A percentile compares a stretch with the other conserved stretches of the same genome.
These are phyloP conservation scores for Phytopythium sindhum DNA, from an alignment of 352 stramenopile species.

Conservation along the genomic window DNA sequence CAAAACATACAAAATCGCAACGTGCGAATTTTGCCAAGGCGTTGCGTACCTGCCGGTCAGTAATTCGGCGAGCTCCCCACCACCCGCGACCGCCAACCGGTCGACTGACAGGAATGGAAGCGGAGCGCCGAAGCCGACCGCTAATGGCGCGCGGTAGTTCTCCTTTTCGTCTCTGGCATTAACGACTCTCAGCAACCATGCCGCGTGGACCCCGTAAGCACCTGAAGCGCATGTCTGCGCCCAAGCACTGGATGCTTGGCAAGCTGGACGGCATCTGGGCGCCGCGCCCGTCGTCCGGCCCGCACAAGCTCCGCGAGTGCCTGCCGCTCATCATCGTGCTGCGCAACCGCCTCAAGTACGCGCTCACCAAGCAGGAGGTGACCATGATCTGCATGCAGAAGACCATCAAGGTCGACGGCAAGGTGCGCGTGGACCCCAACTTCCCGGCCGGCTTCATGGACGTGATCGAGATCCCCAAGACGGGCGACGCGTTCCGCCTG, in stretches of 20 bases:
- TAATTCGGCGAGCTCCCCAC: constrained; percentile 6
- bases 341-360: constrained; percentile 99
- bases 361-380: constrained; percentile 97
- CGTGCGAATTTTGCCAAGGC: background rate
- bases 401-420: constrained; percentile 97
- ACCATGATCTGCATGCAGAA: constrained; percentile 99
- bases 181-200: constrained; percentile 50
- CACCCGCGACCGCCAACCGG: background rate
- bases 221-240: constrained; percentile 84
- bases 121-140: too few species aligned
- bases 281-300: constrained; percentile 93
- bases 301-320: constrained; percentile 98
- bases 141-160: constrained; percentile 25
- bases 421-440: constrained; percentile 96
- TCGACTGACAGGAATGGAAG: too few species aligned
- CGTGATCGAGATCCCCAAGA: constrained; percentile 97
- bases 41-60: background rate
- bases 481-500: constrained; percentile 96
- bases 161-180: constrained; percentile 47
- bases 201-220: constrained; percentile 85
- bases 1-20: background rate
- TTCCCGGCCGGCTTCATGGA: constrained; percentile 99
- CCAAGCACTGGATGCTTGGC: constrained; percentile 89
- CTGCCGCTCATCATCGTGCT: constrained; percentile 98
- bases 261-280: constrained; percentile 92